Evolutionary conservation across 441 rosid species (phyloP).

Genomic region (Erysimum cheiri): DNA sequence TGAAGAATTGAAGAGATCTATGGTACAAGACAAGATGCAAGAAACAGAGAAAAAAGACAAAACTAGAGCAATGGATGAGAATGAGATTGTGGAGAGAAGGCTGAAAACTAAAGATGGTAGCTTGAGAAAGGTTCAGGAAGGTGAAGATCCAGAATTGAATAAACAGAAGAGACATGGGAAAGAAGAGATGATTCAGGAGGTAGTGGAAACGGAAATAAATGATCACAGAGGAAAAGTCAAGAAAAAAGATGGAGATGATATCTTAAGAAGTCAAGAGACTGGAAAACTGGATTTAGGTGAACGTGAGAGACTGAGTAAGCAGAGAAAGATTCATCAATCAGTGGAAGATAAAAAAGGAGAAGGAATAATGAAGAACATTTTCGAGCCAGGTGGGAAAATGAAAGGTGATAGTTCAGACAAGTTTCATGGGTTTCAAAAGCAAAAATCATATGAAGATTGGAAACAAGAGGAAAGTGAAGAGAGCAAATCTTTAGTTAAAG

Average conservation of each 20-base stretch:
- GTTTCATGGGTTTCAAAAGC: not conserved
- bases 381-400: slow-evolving; percentile 5
- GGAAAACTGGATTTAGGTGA: not conserved
- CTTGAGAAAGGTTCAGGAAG: slow-evolving; percentile 35
- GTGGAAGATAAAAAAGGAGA: slow-evolving; percentile 14
- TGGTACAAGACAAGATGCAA: slow-evolving; percentile 28
- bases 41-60: slow-evolving; percentile 48
- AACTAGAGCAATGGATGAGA: slow-evolving; percentile 3
- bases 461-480: slow-evolving; percentile 9
- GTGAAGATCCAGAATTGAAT: not conserved
- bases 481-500: not conserved
- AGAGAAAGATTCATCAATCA: not conserved
- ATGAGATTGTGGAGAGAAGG: slow-evolving; percentile 15
- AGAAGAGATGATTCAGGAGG: slow-evolving; percentile 7
- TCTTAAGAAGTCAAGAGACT: slow-evolving; percentile 5
- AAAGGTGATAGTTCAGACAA: not conserved
- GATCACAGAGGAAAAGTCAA: slow-evolving; percentile 16
- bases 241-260: slow-evolving; percentile 6
- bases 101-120: slow-evolving; percentile 11
- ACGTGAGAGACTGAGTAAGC: not conserved
- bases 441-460: slow-evolving; percentile 16
- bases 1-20: slow-evolving; percentile 15
- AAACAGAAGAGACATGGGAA: not conserved
- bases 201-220: slow-evolving; percentile 21
- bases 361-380: not conserved